Evolutionary conservation across 1,139 yeast species (phyloP).

Genomic region (Kodamaea sp.): DNA sequence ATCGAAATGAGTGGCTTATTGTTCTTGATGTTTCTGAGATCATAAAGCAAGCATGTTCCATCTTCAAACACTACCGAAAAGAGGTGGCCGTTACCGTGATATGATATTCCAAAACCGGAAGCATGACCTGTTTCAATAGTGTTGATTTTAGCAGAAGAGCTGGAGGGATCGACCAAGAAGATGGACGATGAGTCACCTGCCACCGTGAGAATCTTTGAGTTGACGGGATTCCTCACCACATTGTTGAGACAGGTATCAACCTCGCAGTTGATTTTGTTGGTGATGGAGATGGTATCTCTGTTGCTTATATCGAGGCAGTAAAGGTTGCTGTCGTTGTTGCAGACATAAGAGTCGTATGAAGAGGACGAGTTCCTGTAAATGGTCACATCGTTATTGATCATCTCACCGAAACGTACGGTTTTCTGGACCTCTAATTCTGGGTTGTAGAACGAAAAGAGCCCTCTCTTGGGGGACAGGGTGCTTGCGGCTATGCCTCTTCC

Average conservation of each 20-base stretch:
- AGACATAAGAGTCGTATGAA: constrained; percentile 59
- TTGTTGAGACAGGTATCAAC: constrained; percentile 43
- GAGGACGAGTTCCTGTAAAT: constrained; percentile 42
- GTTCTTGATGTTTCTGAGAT: constrained; percentile 56
- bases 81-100: constrained; percentile 67
- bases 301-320: constrained; percentile 61
- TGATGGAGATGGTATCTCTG: constrained; percentile 44
- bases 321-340: constrained; percentile 78
- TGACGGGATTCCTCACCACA: constrained; percentile 34
- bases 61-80: constrained; percentile 86
- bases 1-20: constrained; percentile 52
- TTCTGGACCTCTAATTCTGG: constrained; percentile 45
- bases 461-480: constrained; percentile 41
- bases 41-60: constrained; percentile 77
- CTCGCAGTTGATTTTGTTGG: constrained; percentile 37
- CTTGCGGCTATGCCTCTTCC: constrained; percentile 11
- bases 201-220: constrained; percentile 33
- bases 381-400: constrained; percentile 82
- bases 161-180: constrained; percentile 38
- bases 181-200: constrained; percentile 45
- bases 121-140: constrained; percentile 60
- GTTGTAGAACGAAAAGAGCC: constrained; percentile 61
- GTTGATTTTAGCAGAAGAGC: constrained; percentile 20
- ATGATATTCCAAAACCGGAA: constrained; percentile 83
- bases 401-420: constrained; percentile 68